phyloP scores from a whole-genome alignment of 2,329 filamentous ascomycete genomes.

The Xylariaceae sp. region DNA sequence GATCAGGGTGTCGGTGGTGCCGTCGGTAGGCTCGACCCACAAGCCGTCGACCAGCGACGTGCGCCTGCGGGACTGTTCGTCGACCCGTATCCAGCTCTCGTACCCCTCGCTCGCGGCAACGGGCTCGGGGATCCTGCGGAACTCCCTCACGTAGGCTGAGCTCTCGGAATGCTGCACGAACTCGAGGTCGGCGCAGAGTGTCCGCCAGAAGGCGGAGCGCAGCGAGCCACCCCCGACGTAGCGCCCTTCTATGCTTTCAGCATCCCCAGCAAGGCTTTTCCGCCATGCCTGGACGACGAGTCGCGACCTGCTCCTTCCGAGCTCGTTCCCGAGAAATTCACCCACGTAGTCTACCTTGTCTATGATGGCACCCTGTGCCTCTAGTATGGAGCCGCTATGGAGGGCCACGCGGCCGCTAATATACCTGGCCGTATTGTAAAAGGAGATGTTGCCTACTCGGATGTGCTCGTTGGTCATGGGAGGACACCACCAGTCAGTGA shows the following conservation, averaged over 20 bases:
- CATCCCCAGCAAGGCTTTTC: not conserved
- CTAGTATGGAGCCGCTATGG: constrained; percentile 14
- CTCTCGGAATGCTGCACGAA: constrained; percentile 7
- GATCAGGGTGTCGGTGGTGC: constrained; percentile 7
- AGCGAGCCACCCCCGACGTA: constrained; percentile 5
- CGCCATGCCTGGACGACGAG: constrained; percentile 12
- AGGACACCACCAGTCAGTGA: constrained; percentile 15
- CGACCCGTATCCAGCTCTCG: constrained; percentile 9
- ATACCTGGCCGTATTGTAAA: constrained; percentile 11
- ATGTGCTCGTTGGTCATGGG: constrained; percentile 15
- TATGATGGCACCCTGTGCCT: constrained; percentile 12
- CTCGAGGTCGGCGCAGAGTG: constrained; percentile 15
- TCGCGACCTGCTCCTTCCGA: constrained; percentile 10
- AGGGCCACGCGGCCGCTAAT: constrained; percentile 12
- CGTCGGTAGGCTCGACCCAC: constrained; percentile 12
- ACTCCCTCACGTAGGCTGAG: constrained; percentile 10
- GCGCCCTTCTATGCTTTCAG: not conserved
- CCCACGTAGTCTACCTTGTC: constrained; percentile 15
- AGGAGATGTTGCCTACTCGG: constrained; percentile 9
- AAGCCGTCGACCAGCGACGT: constrained; percentile 15
- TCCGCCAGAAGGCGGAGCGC: constrained; percentile 15
- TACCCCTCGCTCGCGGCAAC: not conserved
- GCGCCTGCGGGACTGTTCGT: constrained; percentile 8
- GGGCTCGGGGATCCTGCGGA: constrained; percentile 3
- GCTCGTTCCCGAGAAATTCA: constrained; percentile 7